Percentiles rank a stretch among this genome's conserved stretches.
Conservation (phyloP, 169 alveolate species). For the Condylostoma magnum region DNA sequence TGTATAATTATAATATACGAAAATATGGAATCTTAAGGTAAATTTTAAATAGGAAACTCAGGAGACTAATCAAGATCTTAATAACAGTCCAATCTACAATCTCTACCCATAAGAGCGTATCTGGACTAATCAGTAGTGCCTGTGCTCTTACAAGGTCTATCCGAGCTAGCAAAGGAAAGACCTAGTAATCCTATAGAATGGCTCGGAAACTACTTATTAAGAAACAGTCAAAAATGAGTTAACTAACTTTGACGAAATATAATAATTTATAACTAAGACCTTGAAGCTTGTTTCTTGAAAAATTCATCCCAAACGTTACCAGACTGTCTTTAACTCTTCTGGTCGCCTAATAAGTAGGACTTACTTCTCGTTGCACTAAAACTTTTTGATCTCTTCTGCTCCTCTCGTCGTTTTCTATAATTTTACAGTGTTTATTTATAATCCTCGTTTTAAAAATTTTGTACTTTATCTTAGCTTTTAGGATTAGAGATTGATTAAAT, state of each 20-base stretch:
- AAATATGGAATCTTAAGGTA: too few species aligned
- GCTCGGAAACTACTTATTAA: slow-evolving; percentile 63
- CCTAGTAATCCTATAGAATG: slow-evolving; percentile 72
- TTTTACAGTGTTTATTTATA: slow-evolving; percentile 12
- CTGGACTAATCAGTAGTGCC: slow-evolving; percentile 71
- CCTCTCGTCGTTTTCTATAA: slow-evolving; percentile 11
- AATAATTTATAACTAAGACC: too few species aligned
- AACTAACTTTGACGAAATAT: too few species aligned
- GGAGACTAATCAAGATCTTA: too few species aligned
- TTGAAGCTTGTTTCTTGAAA: slow-evolving; percentile 29
- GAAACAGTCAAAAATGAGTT: too few species aligned
- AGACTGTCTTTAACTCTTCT: background rate
- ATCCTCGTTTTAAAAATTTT: background rate
- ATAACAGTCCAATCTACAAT: too few species aligned
- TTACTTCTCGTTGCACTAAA: slow-evolving; percentile 11
- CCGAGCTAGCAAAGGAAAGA: slow-evolving; percentile 66
- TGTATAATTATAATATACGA: too few species aligned
- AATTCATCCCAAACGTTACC: slow-evolving; percentile 8
- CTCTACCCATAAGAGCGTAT: slow-evolving; percentile 61
- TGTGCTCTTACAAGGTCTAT: slow-evolving; percentile 66
- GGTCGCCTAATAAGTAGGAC: slow-evolving; percentile 9
- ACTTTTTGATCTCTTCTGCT: slow-evolving; percentile 23
- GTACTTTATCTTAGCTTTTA: background rate
- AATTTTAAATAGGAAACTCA: too few species aligned
- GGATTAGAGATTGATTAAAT: background rate